Evolutionary conservation across 2,329 filamentous ascomycete species (phyloP), one percentile per base, ranked within the genome.

Genomic region (Exophiala viscosa): DNA sequence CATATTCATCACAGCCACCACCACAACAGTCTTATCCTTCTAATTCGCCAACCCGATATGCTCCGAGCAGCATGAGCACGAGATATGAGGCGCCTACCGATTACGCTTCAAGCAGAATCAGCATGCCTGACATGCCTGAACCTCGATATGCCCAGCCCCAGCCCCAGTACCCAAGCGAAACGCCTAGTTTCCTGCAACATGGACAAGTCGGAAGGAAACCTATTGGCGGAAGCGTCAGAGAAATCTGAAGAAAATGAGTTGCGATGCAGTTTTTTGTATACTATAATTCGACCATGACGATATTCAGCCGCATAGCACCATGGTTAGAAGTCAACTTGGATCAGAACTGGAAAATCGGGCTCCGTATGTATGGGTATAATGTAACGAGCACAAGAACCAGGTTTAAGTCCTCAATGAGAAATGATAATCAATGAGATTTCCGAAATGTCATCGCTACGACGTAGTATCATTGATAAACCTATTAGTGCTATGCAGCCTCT

Each of bases 171-270:
- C 8, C 23, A 28, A 28, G 23, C 23, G 23, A 69, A 55, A 69
- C 70, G 33, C 70, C 71, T 8, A 73, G 67, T 65, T 59, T 73
- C 32, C 57, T 73, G 49, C 67, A 71, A 55, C 69, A 67, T 50
- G 71, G n/a, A n/a, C n/a, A n/a, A n/a, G n/a, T n/a, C n/a, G n/a
- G 70, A 13, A 66, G 69, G 47, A 68, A 68, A 50, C 67, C 70
- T 9, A 64, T 61, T 6, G 58, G 62, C 34, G 69, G 70, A 40
- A 67, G 65, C 20, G 69, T 60, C 44, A 63, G 66, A 48, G 63
- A 70, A 58, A 64, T 73, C 42, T 70, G 43, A 60, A 32, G 28
- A 14, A 28, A 14, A 23, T 28, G 3, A 23, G 20, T 28, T 7
- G 23, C 23, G 23, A 28, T 2, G 23, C 23, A 28, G 23, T 28